Percentiles rank a stretch among this genome's conserved stretches.
These are phyloP conservation scores for Oxyria digyna DNA, from an alignment of 148 eudicot species.

Conservation along the genomic window DNA sequence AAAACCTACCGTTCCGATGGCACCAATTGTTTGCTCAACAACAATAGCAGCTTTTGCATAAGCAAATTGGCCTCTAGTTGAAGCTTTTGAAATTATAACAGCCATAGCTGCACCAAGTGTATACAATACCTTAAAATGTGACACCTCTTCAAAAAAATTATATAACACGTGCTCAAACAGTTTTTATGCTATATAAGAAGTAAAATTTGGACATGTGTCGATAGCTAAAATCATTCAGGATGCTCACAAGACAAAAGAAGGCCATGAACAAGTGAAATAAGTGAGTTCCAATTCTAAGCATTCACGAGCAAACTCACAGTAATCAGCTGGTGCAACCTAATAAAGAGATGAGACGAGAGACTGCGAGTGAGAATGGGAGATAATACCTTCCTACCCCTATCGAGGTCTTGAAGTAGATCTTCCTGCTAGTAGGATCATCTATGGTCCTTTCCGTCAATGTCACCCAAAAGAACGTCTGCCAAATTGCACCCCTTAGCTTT, in stretches of 20 bases:
- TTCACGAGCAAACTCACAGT: not conserved
- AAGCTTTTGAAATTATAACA: conserved; percentile 20
- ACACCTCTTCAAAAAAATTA: not conserved
- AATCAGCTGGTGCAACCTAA: not conserved
- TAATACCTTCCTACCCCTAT: too few species aligned
- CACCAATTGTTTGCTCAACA: conserved; percentile 54
- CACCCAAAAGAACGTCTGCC: too few species aligned
- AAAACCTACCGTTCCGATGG: conserved; percentile 63
- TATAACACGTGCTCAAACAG: not conserved
- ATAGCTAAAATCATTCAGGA: not conserved
- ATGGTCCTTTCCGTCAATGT: too few species aligned
- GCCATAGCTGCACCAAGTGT: conserved; percentile 33
- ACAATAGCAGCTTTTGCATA: conserved; percentile 49
- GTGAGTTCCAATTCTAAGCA: not conserved
- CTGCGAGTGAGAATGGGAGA: too few species aligned
- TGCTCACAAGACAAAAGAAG: not conserved
- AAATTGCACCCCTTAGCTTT: conserved; percentile 67
- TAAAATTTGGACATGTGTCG: not conserved
- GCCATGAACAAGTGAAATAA: not conserved
- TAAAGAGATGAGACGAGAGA: too few species aligned
- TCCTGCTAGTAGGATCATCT: too few species aligned
- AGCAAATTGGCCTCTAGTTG: conserved; percentile 40
- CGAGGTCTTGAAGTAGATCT: too few species aligned
- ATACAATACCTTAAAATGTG: too few species aligned
- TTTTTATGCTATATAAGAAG: not conserved